Conservation (phyloP, 1,139 yeast genomes). For the Blastobotrys proliferans region DNA sequence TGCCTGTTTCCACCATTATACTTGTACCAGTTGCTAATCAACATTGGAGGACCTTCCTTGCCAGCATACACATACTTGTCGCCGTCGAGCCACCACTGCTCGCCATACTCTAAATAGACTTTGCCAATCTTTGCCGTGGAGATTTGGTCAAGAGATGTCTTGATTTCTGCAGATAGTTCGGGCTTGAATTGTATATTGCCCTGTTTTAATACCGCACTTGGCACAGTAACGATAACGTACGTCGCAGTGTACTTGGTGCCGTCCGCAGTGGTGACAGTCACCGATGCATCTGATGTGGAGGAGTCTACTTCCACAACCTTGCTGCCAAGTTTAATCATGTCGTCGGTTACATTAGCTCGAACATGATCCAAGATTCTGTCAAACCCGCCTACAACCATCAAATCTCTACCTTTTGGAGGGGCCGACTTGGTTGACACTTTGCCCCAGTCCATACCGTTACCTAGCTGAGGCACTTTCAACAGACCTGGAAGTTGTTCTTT, state of each 20-base stretch:
- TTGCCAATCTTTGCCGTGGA: conserved; percentile 76
- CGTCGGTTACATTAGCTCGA: conserved; percentile 37
- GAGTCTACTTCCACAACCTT: conserved; percentile 45
- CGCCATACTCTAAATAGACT: conserved; percentile 70
- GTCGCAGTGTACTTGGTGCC: conserved; percentile 40
- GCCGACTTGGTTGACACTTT: conserved; percentile 24
- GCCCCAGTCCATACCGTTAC: conserved; percentile 65
- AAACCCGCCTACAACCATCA: conserved; percentile 79
- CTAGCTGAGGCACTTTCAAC: conserved; percentile 57
- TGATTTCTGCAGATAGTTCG: conserved; percentile 30
- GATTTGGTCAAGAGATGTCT: conserved; percentile 45
- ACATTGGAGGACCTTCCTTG: conserved; percentile 21
- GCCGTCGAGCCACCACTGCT: conserved; percentile 60
- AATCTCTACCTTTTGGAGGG: conserved; percentile 67
- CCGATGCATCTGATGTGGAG: conserved; percentile 15
- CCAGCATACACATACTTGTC: conserved; percentile 44
- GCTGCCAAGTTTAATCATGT: conserved; percentile 41
- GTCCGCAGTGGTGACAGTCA: conserved; percentile 28
- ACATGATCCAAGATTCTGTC: conserved; percentile 25
- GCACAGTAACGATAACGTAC: conserved; percentile 65
- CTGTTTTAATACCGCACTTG: conserved; percentile 60
- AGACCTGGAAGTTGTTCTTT: conserved; percentile 45
- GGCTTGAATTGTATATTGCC: conserved; percentile 59
- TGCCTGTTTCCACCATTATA: conserved; percentile 33
- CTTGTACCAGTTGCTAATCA: conserved; percentile 24